Base-by-base conservation (phyloP, 331 rosid species). In the Acacia concinna region DNA sequence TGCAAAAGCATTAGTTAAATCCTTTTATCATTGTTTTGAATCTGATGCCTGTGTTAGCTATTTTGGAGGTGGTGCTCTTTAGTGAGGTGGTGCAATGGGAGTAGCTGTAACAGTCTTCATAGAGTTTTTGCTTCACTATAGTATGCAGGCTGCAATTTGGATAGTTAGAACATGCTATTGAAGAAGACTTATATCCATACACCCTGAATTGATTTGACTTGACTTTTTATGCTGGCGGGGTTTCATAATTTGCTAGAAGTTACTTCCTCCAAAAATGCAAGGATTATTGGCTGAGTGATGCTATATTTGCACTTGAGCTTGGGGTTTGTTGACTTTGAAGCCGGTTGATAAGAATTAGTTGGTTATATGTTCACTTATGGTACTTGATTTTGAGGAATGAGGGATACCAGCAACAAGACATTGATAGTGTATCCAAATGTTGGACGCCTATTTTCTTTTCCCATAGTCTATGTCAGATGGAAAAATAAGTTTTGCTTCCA, bases 81-180 rank as follows among this genome's bases (percentile, higher is more conserved):
- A 71, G 83, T 52, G 79, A 77, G 78, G 52, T 77, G 57, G 75
- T 82, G 67, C 81, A 76, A 57, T 43, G 83, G 79, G 86, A 51
- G 66, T 73, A 75, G 77, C 72, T 62, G 51, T 77, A 46, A 71
- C 75, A 71, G n/a, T 70, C 80, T 72, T 70, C 78, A 27, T 86
- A 82, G 86, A 68, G 59, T 80, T 46, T 79, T 78, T 79, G 43
- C 74, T 63, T 73, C 70, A 25, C 73, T 62, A 10, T 71, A 67
- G 68, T 79, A 73, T 85, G 38, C 79, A 47, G 84, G 77, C 73
- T 68, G 73, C 72, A 77, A 80, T 78, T 76, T 81, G 87, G 75
- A 60, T 62, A 73, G 68, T 77, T 75, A 71, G 60, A 77, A 43
- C 80, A 49, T 79, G 59, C 65, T 75, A 83, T 68, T 63, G 79